A percentile compares a stretch with the other conserved stretches of the same genome.
Evolutionary conservation across 225 moss, liverwort and hornwort species (phyloP).

Genomic region (Polytrichum formosum): DNA sequence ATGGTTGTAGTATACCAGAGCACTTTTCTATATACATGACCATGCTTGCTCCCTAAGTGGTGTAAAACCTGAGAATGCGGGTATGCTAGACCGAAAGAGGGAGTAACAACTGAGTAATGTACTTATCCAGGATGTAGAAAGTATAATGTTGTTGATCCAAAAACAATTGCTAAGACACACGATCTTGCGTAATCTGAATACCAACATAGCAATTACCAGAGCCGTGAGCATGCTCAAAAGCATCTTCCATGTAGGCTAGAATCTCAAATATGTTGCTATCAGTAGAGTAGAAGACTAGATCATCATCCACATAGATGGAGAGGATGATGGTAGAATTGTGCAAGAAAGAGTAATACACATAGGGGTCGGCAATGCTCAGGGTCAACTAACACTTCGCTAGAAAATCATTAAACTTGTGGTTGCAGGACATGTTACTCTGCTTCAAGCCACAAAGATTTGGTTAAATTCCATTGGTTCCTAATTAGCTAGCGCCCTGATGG

Average conservation of each 20-base stretch:
- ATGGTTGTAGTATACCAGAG: no score
- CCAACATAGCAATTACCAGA: no score
- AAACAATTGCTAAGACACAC: no score
- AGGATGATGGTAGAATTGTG: background rate
- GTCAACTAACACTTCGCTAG: background rate
- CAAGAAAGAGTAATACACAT: background rate
- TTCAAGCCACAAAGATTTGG: background rate
- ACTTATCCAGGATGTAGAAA: background rate
- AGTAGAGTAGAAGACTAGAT: no score
- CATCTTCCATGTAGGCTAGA: no score
- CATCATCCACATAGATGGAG: background rate
- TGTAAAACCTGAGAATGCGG: background rate
- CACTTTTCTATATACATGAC: no score
- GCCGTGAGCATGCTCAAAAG: no score
- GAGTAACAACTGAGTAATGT: background rate
- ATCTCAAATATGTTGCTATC: no score
- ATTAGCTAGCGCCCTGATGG: no score
- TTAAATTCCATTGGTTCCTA: no score
- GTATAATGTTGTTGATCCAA: background rate
- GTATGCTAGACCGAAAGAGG: background rate
- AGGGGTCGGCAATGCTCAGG: background rate
- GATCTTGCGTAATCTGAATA: no score
- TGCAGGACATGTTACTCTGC: background rate
- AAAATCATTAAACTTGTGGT: background rate
- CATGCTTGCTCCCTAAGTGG: no score